These are phyloP conservation scores for Gleditsia sinensis DNA, from an alignment of 306 rosid genomes.

Conservation along the genomic window DNA sequence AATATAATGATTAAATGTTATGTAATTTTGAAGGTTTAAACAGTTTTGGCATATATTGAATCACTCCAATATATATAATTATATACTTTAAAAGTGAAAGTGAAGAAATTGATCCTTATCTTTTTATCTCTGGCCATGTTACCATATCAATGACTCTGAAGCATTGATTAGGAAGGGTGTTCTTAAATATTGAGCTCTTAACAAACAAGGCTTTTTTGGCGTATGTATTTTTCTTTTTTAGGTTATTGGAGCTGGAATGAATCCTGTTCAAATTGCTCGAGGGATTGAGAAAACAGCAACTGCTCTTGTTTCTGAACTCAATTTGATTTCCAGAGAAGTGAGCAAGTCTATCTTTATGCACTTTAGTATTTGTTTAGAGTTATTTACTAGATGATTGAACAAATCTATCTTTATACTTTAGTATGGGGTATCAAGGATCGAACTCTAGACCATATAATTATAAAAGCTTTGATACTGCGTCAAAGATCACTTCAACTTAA, in stretches of 20 bases:
- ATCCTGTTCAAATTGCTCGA: slow-evolving; percentile 87
- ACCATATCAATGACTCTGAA: not conserved
- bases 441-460: too few relatives aligned
- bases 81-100: not conserved
- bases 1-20: not conserved
- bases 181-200: slow-evolving; percentile 2
- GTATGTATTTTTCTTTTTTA: slow-evolving; percentile 32
- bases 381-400: not conserved
- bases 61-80: not conserved
- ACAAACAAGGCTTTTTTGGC: not conserved
- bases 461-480: too few relatives aligned
- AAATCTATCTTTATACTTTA: too few relatives aligned
- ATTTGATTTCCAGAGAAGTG: slow-evolving; percentile 79
- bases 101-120: not conserved
- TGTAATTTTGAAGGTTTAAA: slow-evolving; percentile 16
- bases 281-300: slow-evolving; percentile 86
- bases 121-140: slow-evolving; percentile 1
- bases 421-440: too few relatives aligned
- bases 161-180: not conserved
- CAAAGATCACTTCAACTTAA: too few relatives aligned
- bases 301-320: slow-evolving; percentile 83
- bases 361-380: not conserved
- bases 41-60: not conserved
- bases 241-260: slow-evolving; percentile 91
- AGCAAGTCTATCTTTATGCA: not conserved